Evolutionary conservation across 441 rosid genomes (phyloP), one percentile per base, ranked within the genome.

Genomic region (Populus hybrid): DNA sequence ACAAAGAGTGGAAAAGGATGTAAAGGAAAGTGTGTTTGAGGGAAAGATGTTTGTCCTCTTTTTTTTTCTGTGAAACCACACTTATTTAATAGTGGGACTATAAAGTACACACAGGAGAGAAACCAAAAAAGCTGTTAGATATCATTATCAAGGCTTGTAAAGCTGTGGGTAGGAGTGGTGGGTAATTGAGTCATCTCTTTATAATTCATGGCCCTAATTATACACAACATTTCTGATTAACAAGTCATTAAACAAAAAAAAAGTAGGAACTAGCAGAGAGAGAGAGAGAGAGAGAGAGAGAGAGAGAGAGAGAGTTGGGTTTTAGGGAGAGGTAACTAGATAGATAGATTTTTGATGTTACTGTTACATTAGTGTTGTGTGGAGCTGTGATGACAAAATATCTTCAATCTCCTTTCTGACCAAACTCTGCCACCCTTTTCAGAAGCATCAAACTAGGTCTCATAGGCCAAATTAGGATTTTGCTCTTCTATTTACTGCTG

Each of bases 81-180:
- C 71, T 46, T 64, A 79, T 63, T 78, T 26, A 76, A 73, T 67
- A 78, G 79, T 82, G 81, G 67, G 67, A 82, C 18, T 42, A 46
- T 54, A 32, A 72, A 81, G 77, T 61, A 75, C 72, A 67, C 18
- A 36, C 12, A 6, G 63, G 24, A 32, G 77, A 81, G 57, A 46
- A 57, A 57, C 30, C 21, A 59, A 78, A 82, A 38, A 87, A 79
- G 86, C 83, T 84, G 88, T 80, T 82, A 68, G 78, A 74, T 85
- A 81, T 86, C 86, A 85, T 83, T 85, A 84, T 87, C 88, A 86
- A 79, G 67, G 82, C 73, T 78, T 79, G 71, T 69, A 77, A 74
- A 76, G 78, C 74, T 68, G 73, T 71, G 81, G 86, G 79, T 64
- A 73, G 63, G 72, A 84, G 76, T 72, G 72, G 50, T 76, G 82